Evolutionary conservation across 805 yeast species (phyloP), one percentile per base, ranked within the genome.

Genomic region (Cyberlindnera mycetangii): DNA sequence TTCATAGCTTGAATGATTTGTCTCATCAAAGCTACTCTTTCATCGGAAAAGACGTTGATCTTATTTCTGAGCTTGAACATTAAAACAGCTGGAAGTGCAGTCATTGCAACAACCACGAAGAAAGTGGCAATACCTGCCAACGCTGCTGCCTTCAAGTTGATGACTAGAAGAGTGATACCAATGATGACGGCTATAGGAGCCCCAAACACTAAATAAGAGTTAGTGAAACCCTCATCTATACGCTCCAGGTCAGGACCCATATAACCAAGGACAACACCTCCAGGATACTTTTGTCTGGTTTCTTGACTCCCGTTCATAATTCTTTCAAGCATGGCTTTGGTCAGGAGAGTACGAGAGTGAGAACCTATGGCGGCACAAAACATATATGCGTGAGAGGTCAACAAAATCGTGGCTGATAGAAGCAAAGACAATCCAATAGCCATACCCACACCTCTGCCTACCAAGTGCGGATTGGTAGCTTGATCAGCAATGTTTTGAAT

Each of bases 201-300:
- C 4, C 19, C 21, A 3, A 17, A 15, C 3, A 24, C 22, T 4
- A 5, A 11, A 7, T 16, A 17, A 10, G 9, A 12, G 25, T 7
- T 10, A 8, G 18, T 17, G 17, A 18, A 3, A 7, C 28, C 87
- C 71, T 54, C 93, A 76, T 10, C 87, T 73, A 34, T 79, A 54
- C 85, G 78, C 2, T 74, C 72, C 3, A 86, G 68, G 59, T 88
- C 96, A 2, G 90, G 81, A 32, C 90, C 83, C 65, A 87, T 72
- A 61, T 85, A 66, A 5, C 89, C 79, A 14, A 93, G 83, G 41
- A 88, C 73, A 45, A 72, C 76, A 34, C 89, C 82, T 14, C 77
- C 70, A 1, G 93, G 79, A 56, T 66, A 84, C 49, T 71, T 67
- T 52, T 74, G 73, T 41, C 73, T 73, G 3, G 89, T 73, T 35